A percentile compares a stretch with the other conserved stretches of the same genome.
These are phyloP conservation scores for Leishmania amazonensis DNA, from an alignment of 208 protist genomes.

Conservation along the genomic window DNA sequence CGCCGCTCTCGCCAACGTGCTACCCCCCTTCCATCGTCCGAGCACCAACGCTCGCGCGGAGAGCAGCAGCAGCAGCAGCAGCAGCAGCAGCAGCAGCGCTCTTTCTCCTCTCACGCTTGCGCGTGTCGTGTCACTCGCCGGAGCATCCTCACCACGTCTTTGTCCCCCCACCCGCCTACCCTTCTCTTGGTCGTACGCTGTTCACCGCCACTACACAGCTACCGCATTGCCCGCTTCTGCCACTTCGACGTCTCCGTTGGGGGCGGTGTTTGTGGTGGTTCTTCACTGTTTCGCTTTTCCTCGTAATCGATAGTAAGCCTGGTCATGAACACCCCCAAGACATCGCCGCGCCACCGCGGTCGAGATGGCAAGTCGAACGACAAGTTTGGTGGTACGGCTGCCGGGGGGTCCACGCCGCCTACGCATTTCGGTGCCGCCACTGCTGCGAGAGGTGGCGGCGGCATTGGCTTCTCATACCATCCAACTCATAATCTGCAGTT, in stretches of 20 bases:
- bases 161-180: neutral
- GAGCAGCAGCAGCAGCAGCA: neutral
- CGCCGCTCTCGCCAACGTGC: neutral
- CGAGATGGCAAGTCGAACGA: neutral
- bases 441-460: neutral
- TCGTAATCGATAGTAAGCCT: neutral
- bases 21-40: neutral
- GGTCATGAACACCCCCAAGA: slow-evolving; percentile 7
- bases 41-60: neutral
- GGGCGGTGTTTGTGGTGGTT: neutral
- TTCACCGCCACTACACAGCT: neutral
- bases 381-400: neutral
- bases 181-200: neutral
- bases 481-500: slow-evolving; percentile 9
- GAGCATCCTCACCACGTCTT: neutral
- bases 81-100: neutral
- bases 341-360: neutral
- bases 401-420: neutral
- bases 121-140: neutral
- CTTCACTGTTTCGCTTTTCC: neutral
- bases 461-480: slow-evolving; percentile 6
- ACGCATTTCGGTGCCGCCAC: neutral
- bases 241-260: neutral
- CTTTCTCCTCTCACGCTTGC: no score
- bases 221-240: neutral